These are phyloP conservation scores for Phialophora verrucosa DNA, from an alignment of 2,329 filamentous ascomycete genomes.

Conservation along the genomic window DNA sequence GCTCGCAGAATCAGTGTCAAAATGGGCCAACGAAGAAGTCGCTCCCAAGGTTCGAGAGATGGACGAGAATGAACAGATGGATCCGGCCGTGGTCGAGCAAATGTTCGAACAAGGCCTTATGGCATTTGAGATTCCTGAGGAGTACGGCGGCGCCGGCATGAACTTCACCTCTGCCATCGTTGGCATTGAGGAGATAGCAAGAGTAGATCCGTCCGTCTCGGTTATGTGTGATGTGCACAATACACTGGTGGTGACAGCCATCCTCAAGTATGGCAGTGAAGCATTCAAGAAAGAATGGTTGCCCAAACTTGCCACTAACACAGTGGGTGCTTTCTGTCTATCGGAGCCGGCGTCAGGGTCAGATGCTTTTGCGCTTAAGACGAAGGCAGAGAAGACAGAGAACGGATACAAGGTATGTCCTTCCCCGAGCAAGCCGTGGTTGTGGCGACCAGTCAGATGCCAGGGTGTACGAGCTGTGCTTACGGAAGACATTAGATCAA, in stretches of 20 bases:
- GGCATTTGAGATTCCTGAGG: slow-evolving; percentile 96
- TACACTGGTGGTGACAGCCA: slow-evolving; percentile 91
- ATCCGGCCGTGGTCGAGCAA: slow-evolving; percentile 83
- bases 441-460: not conserved
- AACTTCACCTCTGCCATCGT: slow-evolving; percentile 97
- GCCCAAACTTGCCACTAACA: slow-evolving; percentile 86
- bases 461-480: slow-evolving; percentile 1
- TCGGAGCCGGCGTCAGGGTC: slow-evolving; percentile 92
- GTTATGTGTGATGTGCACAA: slow-evolving; percentile 98
- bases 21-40: slow-evolving; percentile 88
- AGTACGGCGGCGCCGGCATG: slow-evolving; percentile 96
- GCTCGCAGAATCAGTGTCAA: slow-evolving; percentile 87
- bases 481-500: slow-evolving; percentile 64
- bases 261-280: slow-evolving; percentile 81
- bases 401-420: slow-evolving; percentile 66
- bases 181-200: slow-evolving; percentile 93
- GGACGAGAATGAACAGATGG: slow-evolving; percentile 97
- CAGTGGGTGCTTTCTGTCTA: slow-evolving; percentile 88
- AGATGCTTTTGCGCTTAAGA: slow-evolving; percentile 93
- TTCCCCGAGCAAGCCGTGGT: not conserved
- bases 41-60: slow-evolving; percentile 92
- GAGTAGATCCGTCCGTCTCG: slow-evolving; percentile 91
- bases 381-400: slow-evolving; percentile 82
- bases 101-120: slow-evolving; percentile 97
- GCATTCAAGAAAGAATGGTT: slow-evolving; percentile 83